Evolutionary conservation across 2,329 filamentous ascomycete genomes (phyloP).

Genomic region (Fusarium decemcellulare): DNA sequence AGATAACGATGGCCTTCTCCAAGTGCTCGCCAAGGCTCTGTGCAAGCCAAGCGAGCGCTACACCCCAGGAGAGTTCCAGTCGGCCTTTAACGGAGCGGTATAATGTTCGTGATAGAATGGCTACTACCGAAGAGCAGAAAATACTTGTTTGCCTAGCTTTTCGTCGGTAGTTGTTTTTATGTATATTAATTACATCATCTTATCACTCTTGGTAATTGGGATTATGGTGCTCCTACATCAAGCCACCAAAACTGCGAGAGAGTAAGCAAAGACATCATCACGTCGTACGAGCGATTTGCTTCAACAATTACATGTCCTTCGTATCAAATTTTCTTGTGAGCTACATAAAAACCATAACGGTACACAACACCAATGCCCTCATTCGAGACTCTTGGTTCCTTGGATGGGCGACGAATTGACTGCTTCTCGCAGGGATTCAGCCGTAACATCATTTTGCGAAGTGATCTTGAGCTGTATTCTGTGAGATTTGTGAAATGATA

Average conservation of each 20-base stretch:
- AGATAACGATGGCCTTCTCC: conserved; percentile 18
- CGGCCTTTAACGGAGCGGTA: conserved; percentile 9
- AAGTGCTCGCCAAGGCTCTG: conserved; percentile 21
- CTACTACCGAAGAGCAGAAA: background rate
- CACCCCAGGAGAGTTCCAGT: conserved; percentile 10
- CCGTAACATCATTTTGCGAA: conserved; percentile 2
- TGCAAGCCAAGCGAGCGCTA: conserved; percentile 18
- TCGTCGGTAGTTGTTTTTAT: background rate
- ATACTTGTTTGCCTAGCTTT: background rate
- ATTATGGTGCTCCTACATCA: background rate
- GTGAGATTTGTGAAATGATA: conserved; percentile 1
- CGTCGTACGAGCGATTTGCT: too few relatives aligned
- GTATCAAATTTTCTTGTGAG: background rate
- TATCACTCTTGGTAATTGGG: background rate
- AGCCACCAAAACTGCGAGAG: background rate
- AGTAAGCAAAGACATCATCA: too few relatives aligned
- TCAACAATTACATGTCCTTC: too few relatives aligned
- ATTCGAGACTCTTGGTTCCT: background rate
- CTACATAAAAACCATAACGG: background rate
- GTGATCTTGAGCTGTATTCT: conserved; percentile 3
- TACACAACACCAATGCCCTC: background rate
- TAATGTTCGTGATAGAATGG: background rate
- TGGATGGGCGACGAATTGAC: background rate
- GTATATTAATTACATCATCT: conserved; percentile 3
- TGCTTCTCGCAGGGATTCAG: background rate